Evolutionary conservation across 257 asterid species (phyloP).

Genomic region (Capsicum baccatum): DNA sequence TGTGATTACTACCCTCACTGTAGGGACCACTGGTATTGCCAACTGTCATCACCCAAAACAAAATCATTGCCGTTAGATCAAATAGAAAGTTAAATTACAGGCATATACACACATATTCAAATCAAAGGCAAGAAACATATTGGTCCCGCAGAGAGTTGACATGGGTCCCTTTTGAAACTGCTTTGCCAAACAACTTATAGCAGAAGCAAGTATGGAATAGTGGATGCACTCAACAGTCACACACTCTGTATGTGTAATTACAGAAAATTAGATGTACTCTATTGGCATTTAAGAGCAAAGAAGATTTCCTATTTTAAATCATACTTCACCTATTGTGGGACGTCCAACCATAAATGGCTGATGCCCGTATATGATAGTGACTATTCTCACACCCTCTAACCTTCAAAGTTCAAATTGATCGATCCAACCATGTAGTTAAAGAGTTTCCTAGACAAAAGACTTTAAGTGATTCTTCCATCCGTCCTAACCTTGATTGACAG

Average conservation of each 20-base stretch:
- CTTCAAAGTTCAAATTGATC: too few relatives aligned
- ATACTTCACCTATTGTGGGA: too few relatives aligned
- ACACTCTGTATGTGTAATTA: not conserved
- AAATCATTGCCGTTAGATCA: not conserved
- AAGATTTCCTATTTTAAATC: too few relatives aligned
- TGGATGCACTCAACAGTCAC: not conserved
- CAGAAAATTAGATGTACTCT: too few relatives aligned
- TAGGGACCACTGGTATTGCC: constrained; percentile 95
- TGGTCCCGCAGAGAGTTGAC: not conserved
- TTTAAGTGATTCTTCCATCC: too few relatives aligned
- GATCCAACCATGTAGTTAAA: too few relatives aligned
- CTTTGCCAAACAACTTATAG: not conserved
- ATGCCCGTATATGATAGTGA: too few relatives aligned
- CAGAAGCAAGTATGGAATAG: not conserved
- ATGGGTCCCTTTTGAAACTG: constrained; percentile 22
- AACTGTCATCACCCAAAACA: constrained; percentile 52
- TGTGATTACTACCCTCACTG: constrained; percentile 88
- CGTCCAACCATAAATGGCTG: too few relatives aligned
- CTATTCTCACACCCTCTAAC: too few relatives aligned
- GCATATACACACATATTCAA: not conserved
- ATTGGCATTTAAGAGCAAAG: too few relatives aligned
- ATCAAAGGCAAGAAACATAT: not conserved
- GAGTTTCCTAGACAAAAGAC: too few relatives aligned
- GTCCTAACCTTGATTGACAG: too few relatives aligned
- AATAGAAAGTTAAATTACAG: not conserved